Percentiles rank a stretch among this genome's conserved stretches.
Evolutionary conservation across 2,329 filamentous ascomycete genomes (phyloP).

Genomic region (Trichophyton benhamiae): DNA sequence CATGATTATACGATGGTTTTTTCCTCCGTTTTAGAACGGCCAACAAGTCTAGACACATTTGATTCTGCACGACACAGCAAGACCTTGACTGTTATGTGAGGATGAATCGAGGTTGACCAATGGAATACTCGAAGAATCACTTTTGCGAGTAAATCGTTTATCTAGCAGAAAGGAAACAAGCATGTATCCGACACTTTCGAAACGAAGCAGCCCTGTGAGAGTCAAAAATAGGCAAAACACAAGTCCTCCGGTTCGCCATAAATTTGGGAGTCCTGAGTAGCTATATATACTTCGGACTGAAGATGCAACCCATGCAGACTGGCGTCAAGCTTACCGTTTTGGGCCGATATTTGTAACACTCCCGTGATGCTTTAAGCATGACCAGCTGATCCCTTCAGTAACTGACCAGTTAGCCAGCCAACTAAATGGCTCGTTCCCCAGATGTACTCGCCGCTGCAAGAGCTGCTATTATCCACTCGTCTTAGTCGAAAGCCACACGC

Average conservation of each 20-base stretch:
- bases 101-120: too few relatives aligned
- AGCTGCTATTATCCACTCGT: not conserved
- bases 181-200: too few relatives aligned
- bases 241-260: too few relatives aligned
- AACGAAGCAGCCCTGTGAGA: too few relatives aligned
- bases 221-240: too few relatives aligned
- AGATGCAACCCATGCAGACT: not conserved
- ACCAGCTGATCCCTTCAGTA: not conserved
- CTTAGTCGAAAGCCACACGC: not conserved
- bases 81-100: not conserved
- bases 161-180: too few relatives aligned
- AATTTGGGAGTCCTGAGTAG: not conserved
- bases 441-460: not conserved
- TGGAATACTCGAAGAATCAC: too few relatives aligned
- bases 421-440: not conserved
- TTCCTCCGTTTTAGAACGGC: not conserved
- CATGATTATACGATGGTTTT: not conserved
- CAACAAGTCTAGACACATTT: not conserved
- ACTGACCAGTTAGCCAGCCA: too few relatives aligned
- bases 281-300: not conserved
- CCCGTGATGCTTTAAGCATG: not conserved
- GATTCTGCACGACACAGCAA: not conserved
- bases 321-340: not conserved
- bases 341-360: not conserved
- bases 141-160: too few relatives aligned